These are phyloP conservation scores for Hibiscus trionum DNA, from an alignment of 345 rosid species.

Conservation along the genomic window DNA sequence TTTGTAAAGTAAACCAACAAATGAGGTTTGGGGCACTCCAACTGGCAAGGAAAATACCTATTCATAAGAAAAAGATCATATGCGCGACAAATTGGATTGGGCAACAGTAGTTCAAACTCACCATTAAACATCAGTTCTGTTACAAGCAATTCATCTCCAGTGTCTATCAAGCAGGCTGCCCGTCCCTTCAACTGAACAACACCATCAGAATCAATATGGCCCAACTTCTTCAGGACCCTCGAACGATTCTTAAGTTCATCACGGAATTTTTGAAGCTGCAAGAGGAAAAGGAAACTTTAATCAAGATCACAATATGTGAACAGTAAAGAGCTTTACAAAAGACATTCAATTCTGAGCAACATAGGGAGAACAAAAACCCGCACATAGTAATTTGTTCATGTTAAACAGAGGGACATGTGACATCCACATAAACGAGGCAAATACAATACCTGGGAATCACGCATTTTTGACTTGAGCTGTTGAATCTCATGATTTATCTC, in stretches of 20 bases:
- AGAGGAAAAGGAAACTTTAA: slow-evolving; percentile 6
- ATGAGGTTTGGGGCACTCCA: no score
- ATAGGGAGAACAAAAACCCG: background rate
- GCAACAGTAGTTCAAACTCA: slow-evolving; percentile 17
- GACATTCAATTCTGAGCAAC: background rate
- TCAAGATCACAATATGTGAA: no score
- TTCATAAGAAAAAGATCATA: no score
- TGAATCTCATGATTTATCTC: slow-evolving; percentile 94
- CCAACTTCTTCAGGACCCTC: slow-evolving; percentile 87
- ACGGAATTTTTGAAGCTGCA: slow-evolving; percentile 88
- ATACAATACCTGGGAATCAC: slow-evolving; percentile 84
- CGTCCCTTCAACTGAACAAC: slow-evolving; percentile 90
- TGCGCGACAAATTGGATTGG: background rate
- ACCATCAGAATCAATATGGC: slow-evolving; percentile 82
- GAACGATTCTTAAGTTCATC: slow-evolving; percentile 94
- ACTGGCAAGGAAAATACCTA: no score
- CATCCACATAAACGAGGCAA: slow-evolving; percentile 8
- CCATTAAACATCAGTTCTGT: slow-evolving; percentile 99
- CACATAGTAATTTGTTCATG: background rate
- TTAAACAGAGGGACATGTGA: background rate
- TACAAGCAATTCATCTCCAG: slow-evolving; percentile 97
- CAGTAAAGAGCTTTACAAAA: no score
- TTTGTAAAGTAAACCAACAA: background rate
- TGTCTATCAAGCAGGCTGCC: slow-evolving; percentile 98
- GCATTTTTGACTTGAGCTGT: slow-evolving; percentile 91